These are phyloP conservation scores for Fusarium xylarioides DNA, from an alignment of 2,329 filamentous ascomycete species.

Conservation along the genomic window DNA sequence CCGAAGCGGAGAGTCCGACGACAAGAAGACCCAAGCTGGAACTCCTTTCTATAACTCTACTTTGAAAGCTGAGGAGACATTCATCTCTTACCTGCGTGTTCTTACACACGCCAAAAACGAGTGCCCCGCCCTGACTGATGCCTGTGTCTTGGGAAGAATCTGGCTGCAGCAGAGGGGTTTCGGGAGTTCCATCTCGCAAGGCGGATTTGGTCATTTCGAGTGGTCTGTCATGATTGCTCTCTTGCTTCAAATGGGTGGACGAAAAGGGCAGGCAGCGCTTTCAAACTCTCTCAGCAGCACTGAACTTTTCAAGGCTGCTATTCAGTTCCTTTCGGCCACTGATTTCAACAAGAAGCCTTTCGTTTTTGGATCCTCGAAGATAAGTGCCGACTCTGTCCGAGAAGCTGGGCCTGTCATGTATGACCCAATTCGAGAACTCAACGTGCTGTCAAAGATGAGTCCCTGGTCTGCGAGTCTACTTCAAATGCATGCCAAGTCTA, in stretches of 20 bases:
- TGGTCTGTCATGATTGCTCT: conserved; percentile 85
- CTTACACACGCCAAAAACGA: conserved; percentile 74
- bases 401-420: conserved; percentile 75
- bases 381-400: conserved; percentile 49
- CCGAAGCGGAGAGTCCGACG: conserved; percentile 60
- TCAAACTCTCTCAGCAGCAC: conserved; percentile 87
- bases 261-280: conserved; percentile 75
- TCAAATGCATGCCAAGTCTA: conserved; percentile 77
- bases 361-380: conserved; percentile 53
- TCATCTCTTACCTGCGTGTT: conserved; percentile 78
- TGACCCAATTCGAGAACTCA: conserved; percentile 77
- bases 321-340: conserved; percentile 84
- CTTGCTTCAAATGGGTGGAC: conserved; percentile 79
- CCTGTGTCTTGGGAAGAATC: conserved; percentile 83
- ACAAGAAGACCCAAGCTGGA: conserved; percentile 55
- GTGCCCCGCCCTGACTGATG: conserved; percentile 80
- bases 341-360: conserved; percentile 76
- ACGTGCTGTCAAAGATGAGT: conserved; percentile 91
- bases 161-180: conserved; percentile 94
- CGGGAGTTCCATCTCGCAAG: conserved; percentile 70
- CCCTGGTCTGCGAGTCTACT: conserved; percentile 81
- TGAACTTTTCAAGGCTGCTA: conserved; percentile 90
- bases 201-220: conserved; percentile 94
- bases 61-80: conserved; percentile 78
- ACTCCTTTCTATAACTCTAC: conserved; percentile 93